Percentiles rank a stretch among this genome's conserved stretches.
phyloP scores from a whole-genome alignment of 495 filamentous ascomycete species.

The Peziza echinospora region DNA sequence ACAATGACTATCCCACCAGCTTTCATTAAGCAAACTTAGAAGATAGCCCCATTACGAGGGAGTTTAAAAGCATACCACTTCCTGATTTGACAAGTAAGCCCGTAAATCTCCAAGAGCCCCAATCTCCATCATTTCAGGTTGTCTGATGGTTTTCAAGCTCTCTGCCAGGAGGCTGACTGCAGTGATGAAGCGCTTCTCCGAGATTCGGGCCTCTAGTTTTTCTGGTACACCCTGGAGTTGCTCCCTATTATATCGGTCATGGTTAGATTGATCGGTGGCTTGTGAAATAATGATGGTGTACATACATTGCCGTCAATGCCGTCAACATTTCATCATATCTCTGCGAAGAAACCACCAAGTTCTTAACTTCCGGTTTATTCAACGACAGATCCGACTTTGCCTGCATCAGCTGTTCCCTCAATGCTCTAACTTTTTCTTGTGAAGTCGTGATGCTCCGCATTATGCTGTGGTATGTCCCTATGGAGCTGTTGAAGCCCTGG shows the following conservation, averaged over 20 bases:
- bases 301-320: constrained; percentile 48
- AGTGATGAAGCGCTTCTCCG: constrained; percentile 82
- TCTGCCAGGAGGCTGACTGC: constrained; percentile 84
- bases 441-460: constrained; percentile 78
- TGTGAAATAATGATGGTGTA: constrained; percentile 1
- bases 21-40: neutral
- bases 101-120: constrained; percentile 70
- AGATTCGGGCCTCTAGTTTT: constrained; percentile 76
- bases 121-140: constrained; percentile 77
- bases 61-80: constrained; percentile 28
- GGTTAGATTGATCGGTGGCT: neutral
- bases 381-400: constrained; percentile 65
- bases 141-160: constrained; percentile 57
- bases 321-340: constrained; percentile 83
- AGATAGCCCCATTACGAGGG: no score
- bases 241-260: constrained; percentile 26
- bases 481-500: constrained; percentile 96
- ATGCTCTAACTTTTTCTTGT: constrained; percentile 56
- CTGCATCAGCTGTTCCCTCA: constrained; percentile 63
- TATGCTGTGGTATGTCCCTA: constrained; percentile 96
- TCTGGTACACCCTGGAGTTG: constrained; percentile 80
- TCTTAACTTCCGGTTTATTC: constrained; percentile 80
- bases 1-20: constrained; percentile 44
- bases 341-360: constrained; percentile 60
- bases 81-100: constrained; percentile 79